Evolutionary conservation across 768 basidiomycete genomes (phyloP), one percentile per base, ranked within the genome.

Genomic region (Rhizopogon vulgaris): DNA sequence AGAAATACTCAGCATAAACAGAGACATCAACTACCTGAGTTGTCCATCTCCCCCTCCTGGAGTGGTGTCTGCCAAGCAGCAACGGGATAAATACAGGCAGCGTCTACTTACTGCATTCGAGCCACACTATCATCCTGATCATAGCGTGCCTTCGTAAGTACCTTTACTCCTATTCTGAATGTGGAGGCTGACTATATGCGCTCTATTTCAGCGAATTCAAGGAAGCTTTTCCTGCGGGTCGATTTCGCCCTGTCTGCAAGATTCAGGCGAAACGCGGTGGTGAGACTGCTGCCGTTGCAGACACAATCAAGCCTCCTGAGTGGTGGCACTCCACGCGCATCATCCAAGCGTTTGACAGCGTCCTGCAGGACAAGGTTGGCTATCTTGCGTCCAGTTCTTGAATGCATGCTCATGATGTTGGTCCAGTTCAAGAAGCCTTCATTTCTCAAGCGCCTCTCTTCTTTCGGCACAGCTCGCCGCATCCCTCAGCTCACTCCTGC

Each of bases 321-420:
- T 96, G 94, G 94, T 96, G 93, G 93, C 85, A 92, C 60, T 90
- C 88, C 30, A 90, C 89, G 2, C 83, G 86, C 43, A 89, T 95
- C 60, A 88, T 96, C 49, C 85, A 88, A 59, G 93, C 91, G 11
- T 93, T 96, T 56, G 93, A 95, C 64, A 75, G 74, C 42, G 90
- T 95, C 36, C 75, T 96, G 50, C 83, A 87, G 57, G 89, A 94
- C 62, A 90, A 83, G 78, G 89, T 90, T 57, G 32, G 69, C 61
- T 39, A 24, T 25, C 18, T 27, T 38, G 32, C 11, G 34, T 25
- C 15, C 12, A 25, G 10, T 51, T 38, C 8, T 17, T 18, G 11
- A 48, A 25, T n/a, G 51, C 27, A 25, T 51, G 6, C 15, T 39
- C 7, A 39, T 52, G 50, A 47, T 53, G 49, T 63, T 43, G 40